Percentiles rank a stretch among this genome's conserved stretches.
Conservation (phyloP, 331 rosid species). For the Quercus tomentella region DNA sequence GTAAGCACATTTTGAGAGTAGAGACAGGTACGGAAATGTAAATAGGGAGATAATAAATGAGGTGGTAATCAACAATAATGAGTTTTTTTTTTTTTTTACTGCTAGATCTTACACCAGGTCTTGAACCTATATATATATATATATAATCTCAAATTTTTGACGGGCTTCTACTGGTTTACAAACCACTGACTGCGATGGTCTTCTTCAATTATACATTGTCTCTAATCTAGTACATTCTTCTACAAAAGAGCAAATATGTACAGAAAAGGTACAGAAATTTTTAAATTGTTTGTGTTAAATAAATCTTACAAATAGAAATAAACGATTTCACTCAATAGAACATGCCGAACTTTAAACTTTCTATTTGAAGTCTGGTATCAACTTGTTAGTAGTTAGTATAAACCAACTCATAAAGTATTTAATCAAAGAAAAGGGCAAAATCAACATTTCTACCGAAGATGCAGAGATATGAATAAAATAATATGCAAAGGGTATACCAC, state of each 20-base stretch:
- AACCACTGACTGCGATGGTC: neutral
- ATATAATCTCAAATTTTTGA: neutral
- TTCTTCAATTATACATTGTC: neutral
- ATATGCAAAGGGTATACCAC: constrained; percentile 9
- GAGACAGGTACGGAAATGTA: too few relatives aligned
- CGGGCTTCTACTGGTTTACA: neutral
- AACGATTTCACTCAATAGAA: neutral
- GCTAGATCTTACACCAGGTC: too few relatives aligned
- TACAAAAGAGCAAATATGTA: neutral
- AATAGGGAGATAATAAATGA: too few relatives aligned
- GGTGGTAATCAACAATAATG: too few relatives aligned
- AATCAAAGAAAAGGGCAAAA: neutral
- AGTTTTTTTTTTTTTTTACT: too few relatives aligned
- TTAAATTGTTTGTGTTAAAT: neutral
- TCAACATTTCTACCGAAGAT: neutral
- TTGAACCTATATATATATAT: too few relatives aligned
- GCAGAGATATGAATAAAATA: neutral
- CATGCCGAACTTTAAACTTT: neutral
- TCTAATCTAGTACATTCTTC: neutral
- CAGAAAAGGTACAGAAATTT: too few relatives aligned
- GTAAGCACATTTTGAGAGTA: too few relatives aligned
- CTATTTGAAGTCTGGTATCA: neutral
- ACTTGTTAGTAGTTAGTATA: neutral
- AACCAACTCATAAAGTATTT: neutral
- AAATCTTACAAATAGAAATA: neutral